These are phyloP conservation scores for Skeletonema marinoi DNA, from an alignment of 108 stramenopile species.

Conservation along the genomic window DNA sequence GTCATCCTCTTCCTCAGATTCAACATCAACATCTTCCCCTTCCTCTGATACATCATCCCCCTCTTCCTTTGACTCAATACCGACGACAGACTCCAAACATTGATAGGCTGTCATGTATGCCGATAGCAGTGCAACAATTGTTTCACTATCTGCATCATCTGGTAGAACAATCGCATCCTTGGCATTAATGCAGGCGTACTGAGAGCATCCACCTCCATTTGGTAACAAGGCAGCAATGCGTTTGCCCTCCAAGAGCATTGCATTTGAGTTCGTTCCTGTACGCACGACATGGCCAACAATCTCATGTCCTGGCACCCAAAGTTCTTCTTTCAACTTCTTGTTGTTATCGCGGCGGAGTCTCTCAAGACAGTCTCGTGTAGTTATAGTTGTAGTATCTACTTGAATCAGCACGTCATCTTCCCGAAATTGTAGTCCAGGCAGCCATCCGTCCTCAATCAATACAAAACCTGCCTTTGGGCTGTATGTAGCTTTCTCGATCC, in stretches of 20 bases:
- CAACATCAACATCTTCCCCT: background rate
- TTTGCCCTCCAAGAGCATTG: conserved; percentile 11
- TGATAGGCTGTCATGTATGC: conserved; percentile 82
- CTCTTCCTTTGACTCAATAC: background rate
- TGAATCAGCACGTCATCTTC: background rate
- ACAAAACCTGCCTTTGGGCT: background rate
- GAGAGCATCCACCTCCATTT: conserved; percentile 64
- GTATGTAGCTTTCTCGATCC: background rate
- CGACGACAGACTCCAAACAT: conserved; percentile 2
- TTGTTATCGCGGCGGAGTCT: background rate
- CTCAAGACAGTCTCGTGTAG: background rate
- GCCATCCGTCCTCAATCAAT: background rate
- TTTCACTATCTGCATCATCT: conserved; percentile 32
- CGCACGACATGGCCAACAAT: background rate
- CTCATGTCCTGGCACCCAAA: conserved; percentile 3
- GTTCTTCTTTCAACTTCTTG: background rate
- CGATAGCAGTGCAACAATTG: conserved; percentile 59
- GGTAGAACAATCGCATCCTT: conserved; percentile 60
- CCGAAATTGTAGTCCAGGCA: background rate
- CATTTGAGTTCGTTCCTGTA: background rate
- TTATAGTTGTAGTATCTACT: background rate
- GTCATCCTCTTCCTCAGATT: background rate
- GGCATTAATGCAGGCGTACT: conserved; percentile 50
- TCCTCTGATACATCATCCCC: background rate
- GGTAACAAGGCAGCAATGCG: conserved; percentile 61